Conservation (phyloP, 176 grass and related monocot species). For the sorghum (Sorghum bicolor) region DNA sequence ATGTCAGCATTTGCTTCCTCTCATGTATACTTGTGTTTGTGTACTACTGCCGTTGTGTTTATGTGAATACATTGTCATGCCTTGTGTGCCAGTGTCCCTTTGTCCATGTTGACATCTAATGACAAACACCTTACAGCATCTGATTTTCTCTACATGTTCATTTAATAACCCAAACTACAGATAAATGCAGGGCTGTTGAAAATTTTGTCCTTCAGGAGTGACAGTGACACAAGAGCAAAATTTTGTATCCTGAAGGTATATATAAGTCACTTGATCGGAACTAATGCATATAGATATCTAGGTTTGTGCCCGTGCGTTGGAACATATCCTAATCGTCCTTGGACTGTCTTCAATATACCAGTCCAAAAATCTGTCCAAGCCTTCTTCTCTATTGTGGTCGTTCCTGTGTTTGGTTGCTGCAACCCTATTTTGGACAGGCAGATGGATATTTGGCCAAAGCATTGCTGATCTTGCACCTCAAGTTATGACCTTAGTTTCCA, state of each 20-base stretch:
- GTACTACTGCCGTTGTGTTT: neutral
- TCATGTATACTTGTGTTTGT: neutral
- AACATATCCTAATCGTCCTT: neutral
- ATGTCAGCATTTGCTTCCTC: neutral
- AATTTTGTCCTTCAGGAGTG: neutral
- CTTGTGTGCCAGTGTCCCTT: neutral
- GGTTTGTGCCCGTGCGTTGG: neutral
- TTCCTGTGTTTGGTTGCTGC: neutral
- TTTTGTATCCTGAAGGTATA: neutral
- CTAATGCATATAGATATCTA: neutral
- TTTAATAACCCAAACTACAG: neutral
- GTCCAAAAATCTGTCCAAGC: neutral
- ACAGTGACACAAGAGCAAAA: neutral
- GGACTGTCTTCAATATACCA: neutral
- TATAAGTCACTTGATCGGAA: neutral
- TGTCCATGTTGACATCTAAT: neutral
- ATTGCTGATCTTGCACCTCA: neutral
- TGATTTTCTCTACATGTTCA: slow-evolving; percentile 1
- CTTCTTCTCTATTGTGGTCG: neutral
- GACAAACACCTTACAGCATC: neutral
- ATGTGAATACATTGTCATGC: neutral
- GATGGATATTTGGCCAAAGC: neutral
- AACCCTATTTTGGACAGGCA: neutral
- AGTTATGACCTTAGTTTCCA: neutral
- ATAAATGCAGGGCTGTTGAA: neutral